These are phyloP conservation scores for Ramularia endophylla DNA, from an alignment of 2,329 filamentous ascomycete genomes.

Conservation along the genomic window DNA sequence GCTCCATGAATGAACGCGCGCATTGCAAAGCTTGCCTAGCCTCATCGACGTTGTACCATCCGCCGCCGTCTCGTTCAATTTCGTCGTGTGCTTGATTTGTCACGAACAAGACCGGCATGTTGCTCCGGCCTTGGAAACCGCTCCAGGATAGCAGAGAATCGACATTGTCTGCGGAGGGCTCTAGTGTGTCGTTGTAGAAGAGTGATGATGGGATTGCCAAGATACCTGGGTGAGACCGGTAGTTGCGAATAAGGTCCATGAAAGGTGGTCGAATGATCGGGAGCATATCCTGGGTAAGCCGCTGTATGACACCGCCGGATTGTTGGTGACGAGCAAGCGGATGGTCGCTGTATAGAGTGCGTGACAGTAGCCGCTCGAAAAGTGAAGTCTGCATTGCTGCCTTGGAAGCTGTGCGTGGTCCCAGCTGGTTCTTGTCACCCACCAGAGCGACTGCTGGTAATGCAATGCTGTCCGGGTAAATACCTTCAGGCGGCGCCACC, in stretches of 20 bases:
- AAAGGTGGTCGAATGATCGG: conserved; percentile 22
- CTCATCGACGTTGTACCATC: conserved; percentile 23
- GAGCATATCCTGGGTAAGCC: conserved; percentile 22
- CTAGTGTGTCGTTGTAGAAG: conserved; percentile 25
- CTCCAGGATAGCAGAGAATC: conserved; percentile 17
- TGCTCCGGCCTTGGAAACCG: conserved; percentile 15
- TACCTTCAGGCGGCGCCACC: conserved; percentile 18
- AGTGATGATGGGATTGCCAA: conserved; percentile 21
- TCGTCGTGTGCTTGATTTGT: conserved; percentile 17
- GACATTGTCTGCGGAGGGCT: conserved; percentile 15
- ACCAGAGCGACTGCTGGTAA: conserved; percentile 20
- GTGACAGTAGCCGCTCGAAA: conserved; percentile 21
- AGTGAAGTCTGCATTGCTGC: conserved; percentile 15
- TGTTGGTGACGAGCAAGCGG: conserved; percentile 21
- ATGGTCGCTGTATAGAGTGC: conserved; percentile 20
- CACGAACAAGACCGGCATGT: conserved; percentile 20
- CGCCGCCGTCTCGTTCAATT: conserved; percentile 25
- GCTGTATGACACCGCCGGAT: conserved; percentile 15
- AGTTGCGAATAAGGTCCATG: conserved; percentile 24
- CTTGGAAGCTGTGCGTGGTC: conserved; percentile 23
- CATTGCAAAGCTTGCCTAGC: conserved; percentile 15
- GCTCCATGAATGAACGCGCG: conserved; percentile 17
- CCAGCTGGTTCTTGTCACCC: conserved; percentile 24
- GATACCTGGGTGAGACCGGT: conserved; percentile 24
- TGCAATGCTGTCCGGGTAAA: background rate